Percentiles rank a stretch among this genome's conserved stretches.
Evolutionary conservation across 2,329 filamentous ascomycete species (phyloP).

Genomic region (Podosphaera leucotricha): DNA sequence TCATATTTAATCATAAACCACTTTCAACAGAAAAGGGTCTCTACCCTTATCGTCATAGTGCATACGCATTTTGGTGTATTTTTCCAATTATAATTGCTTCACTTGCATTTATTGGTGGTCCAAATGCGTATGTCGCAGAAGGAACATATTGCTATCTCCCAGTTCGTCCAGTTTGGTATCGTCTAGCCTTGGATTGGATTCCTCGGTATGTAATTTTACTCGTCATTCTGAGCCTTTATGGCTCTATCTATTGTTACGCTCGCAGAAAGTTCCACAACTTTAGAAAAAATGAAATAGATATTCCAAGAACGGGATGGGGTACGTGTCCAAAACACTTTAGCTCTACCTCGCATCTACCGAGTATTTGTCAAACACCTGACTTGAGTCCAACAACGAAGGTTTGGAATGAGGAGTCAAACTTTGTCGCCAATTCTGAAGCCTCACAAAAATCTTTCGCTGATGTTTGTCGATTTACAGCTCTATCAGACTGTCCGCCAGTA

Average conservation of each 20-base stretch:
- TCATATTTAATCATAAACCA: slow-evolving; percentile 36
- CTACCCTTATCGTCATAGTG: slow-evolving; percentile 38
- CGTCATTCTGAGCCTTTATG: slow-evolving; percentile 39
- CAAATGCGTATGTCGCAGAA: slow-evolving; percentile 32
- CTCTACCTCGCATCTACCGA: not conserved
- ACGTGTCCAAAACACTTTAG: not conserved
- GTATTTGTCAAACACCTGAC: not conserved
- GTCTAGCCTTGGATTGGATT: slow-evolving; percentile 45
- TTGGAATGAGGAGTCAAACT: not conserved
- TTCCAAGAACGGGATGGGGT: slow-evolving; percentile 1
- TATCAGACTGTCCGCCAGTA: not conserved
- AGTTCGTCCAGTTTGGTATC: slow-evolving; percentile 41
- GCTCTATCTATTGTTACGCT: slow-evolving; percentile 48
- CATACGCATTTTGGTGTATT: slow-evolving; percentile 32
- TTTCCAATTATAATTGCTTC: slow-evolving; percentile 35
- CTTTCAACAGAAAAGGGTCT: slow-evolving; percentile 34
- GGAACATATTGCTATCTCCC: slow-evolving; percentile 51
- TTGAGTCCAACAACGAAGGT: not conserved
- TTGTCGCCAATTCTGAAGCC: not conserved
- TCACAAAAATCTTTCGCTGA: not conserved
- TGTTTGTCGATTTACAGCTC: not conserved
- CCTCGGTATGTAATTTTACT: slow-evolving; percentile 47
- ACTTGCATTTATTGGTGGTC: slow-evolving; percentile 35
- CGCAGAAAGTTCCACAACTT: slow-evolving; percentile 16
- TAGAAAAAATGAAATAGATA: slow-evolving; percentile 4